Base-by-base conservation (phyloP, 2,329 filamentous ascomycete species). In the Neofusicoccum laricinum region DNA sequence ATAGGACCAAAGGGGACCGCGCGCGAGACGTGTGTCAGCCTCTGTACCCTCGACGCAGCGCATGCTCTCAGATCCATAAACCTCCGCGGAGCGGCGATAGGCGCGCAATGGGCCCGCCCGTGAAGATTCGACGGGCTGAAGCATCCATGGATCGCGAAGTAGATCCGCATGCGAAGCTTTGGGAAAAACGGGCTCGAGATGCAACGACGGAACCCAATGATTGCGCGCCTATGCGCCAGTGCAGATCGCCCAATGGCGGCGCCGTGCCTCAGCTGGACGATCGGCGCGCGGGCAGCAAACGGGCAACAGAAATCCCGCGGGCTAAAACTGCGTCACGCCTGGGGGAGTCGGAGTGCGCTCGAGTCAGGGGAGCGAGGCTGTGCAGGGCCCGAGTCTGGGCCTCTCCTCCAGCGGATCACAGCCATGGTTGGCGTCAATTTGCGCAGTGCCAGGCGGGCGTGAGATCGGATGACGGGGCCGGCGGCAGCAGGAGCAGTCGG, bases 101-200 rank as follows among this genome's bases (percentile, higher is more conserved):
- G 41, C 43, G 41, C 43, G 25, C 36, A 25, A 49, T 50, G 36
- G 21, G 40, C 32, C 41, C 45, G 32, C 17, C 41, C 34, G 58
- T 63, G 48, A 63, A 53, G 48, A 63, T 53, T 63, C 49, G 48
- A 62, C 50, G 59, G 48, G 59, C 48, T 62, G 46, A 45, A 36
- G 38, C 48, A 63, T 53, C 48, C 49, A 63, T 45, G 61, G 61
- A 51, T 63, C 46, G 38, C 48, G n/a, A 55, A n/a, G 48, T 30
- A 53, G 48, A 53, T 45, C 38, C 50, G 55, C 55, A 59, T 40
- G 55, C 55, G 55, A 59, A 46, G 55, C 55, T 59, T 59, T 59
- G 55, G 41, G 40, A 57, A 21, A 59, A 59, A 59, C 25, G 55
- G 40, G n/a, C 55, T 46, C 41, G 40, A 45, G 41, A 59, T 43